Base-by-base conservation (phyloP, 1,139 yeast genomes). In the Candida labiduridarum region DNA sequence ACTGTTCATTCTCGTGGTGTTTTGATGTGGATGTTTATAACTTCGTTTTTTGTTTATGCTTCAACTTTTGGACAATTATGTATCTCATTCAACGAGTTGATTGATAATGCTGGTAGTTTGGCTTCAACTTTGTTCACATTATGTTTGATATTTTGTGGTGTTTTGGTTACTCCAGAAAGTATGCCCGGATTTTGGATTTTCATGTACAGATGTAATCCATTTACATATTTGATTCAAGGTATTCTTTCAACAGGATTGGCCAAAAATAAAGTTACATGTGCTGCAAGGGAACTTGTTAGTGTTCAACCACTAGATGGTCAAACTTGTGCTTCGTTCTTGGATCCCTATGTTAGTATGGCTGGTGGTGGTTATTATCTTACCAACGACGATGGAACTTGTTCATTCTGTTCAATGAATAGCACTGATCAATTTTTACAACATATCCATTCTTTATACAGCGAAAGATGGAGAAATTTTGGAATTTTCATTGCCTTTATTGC, bases 401-500 rank as follows among this genome's bases (percentile, higher is more conserved):
- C 64, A 5, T 82, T 71, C 69, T 87, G 94, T 68, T 58, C 74
- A 16, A 65, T 79, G 55, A 60, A 69, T 1, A 57, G 66, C 3
- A 84, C 91, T 4, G 76, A 85, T 61, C 75, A 63, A 12, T 86
- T 71, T 64, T 74, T 87, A 67, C 56, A 57, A 0, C 39, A 66
- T 16, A 71, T 84, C 41, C 69, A 73, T 50, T 68, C 85, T 16
- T 40, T 57, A 1, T 87, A 64, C 60, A 49, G 64, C 15, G 71
- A 78, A 55, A 78, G 83, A 67, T 85, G 92, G 89, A 82, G 92
- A 76, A 81, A 87, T 63, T 76, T 76, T 56, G 94, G 94, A 63
- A 76, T 85, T 49, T 79, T 82, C 56, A 63, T 68, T 52, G 61
- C 64, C 2, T 69, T 66, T 62, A 81, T 82, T 56, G 68, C 68